Base-by-base conservation (phyloP, 805 yeast species). In the Monosporozyma aerobia region DNA sequence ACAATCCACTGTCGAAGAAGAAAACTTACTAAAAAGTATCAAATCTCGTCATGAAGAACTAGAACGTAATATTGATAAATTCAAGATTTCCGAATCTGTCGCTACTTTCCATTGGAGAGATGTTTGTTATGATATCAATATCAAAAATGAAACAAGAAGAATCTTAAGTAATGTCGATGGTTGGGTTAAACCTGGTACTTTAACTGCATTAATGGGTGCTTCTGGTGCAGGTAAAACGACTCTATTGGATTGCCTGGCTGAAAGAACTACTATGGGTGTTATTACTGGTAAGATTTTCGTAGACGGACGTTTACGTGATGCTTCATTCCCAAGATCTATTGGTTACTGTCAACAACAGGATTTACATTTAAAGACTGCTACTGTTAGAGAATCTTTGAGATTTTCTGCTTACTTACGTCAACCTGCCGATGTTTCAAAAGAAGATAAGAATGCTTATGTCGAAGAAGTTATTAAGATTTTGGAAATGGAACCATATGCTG, bases 191-290 rank as follows among this genome's bases (percentile, higher is more conserved):
- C 90, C 90, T 5, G 90, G 90, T 57, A 84, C 88, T 48, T 71
- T 86, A 63, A 86, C 90, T 50, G 94, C 92, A 3, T 68, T 82
- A 50, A 81, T 81, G 85, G 87, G 88, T 59, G 82, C 84, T n/a
- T 81, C 89, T 44, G 90, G 90, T 71, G 90, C 90, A 55, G 90
- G 90, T 75, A 84, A 84, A 64, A 85, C 90, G 19, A 84, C 90
- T 5, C 72, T 84, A 55, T 72, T 84, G 59, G 85, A 84, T 70
- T 82, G 82, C 61, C 73, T 85, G 61, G 84, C 88, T 37, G 82
- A 81, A 61, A 77, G 90, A 67, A 78, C 82, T 48, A 80, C 85
- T 16, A 73, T 77, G 69, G 90, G 90, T 70, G 80, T 80, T 51
- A 81, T 85, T 51, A 76, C 86, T 46, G 85, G 85, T 63, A 82